Base-by-base conservation (phyloP, 1,139 yeast species). In the Petasospora rhodanensis region DNA sequence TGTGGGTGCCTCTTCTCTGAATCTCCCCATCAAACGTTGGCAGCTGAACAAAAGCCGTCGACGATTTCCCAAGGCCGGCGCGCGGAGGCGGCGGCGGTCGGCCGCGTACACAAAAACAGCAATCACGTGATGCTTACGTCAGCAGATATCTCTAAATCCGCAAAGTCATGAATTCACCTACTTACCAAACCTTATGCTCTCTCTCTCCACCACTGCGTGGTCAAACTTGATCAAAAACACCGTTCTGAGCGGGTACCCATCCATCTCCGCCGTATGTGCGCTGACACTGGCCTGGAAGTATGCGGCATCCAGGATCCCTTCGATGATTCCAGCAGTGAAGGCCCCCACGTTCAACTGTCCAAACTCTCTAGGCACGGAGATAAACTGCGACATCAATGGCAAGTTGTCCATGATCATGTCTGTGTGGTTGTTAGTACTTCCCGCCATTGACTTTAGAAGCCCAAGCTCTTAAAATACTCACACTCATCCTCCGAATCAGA, bases 181-280 rank as follows among this genome's bases (percentile, higher is more conserved):
- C 24, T 43, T 44, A 5, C 37, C 28, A 31, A 49, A 58, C 29
- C 65, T 40, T 11, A 58, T 43, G 14, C 42, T 21, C 31, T 80
- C 89, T 46, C 87, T 63, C 32, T 69, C 68, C 11, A 76, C 59
- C 7, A 79, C 76, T 51, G 66, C 70, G 17, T 69, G 70, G 38
- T 78, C 79, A 46, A 91, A 85, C 51, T 84, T 81, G 33, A 91
- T 76, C 47, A 91, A 66, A 54, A 83, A 91, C 0, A 91, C 95
- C 0, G 96, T 85, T 47, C 94, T 66, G 37, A 72, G 62, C 0
- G 94, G 89, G 27, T 54, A 59, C 4, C 67, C 75, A 4, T 73
- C 84, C 5, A 72, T 63, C 8, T 39, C 51, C 25, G 81, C 89
- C 1, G 83, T 70, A 54, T 93, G 98, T 0, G 98, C 96, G 6